These are phyloP conservation scores for Testicularia cyperi DNA, from an alignment of 1,284 basidiomycete species.

Conservation along the genomic window DNA sequence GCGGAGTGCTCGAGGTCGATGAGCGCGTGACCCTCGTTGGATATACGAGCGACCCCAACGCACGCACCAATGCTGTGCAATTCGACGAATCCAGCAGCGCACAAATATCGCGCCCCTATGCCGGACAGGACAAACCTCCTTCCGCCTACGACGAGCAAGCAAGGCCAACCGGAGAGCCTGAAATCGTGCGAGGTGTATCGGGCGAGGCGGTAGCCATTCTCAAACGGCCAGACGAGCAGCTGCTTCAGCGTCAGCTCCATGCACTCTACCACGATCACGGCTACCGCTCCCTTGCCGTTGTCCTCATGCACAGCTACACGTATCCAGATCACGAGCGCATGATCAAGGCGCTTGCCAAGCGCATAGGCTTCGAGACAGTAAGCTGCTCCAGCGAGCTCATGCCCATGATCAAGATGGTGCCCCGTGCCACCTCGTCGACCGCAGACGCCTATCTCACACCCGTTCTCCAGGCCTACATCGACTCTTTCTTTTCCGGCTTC, in stretches of 20 bases:
- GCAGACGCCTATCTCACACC: conserved; percentile 97
- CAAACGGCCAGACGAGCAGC: conserved; percentile 66
- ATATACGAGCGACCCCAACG: conserved; percentile 82
- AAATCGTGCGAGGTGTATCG: conserved; percentile 76
- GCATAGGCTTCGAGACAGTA: conserved; percentile 81
- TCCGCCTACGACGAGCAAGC: conserved; percentile 73
- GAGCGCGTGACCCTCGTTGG: conserved; percentile 92
- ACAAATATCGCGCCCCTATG: conserved; percentile 31
- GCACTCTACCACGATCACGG: conserved; percentile 71
- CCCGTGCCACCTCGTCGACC: conserved; percentile 85
- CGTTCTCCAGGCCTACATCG: conserved; percentile 79
- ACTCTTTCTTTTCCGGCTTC: conserved; percentile 88
- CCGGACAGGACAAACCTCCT: conserved; percentile 62
- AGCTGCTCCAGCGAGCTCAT: conserved; percentile 83
- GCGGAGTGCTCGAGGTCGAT: conserved; percentile 79
- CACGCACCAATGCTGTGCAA: conserved; percentile 67
- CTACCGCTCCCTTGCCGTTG: conserved; percentile 80
- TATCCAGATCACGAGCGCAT: conserved; percentile 77
- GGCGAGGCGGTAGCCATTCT: conserved; percentile 89
- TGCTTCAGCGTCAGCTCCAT: conserved; percentile 66
- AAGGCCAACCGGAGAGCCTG: conserved; percentile 69
- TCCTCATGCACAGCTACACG: conserved; percentile 88
- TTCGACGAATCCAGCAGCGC: conserved; percentile 16
- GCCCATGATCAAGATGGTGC: conserved; percentile 88
- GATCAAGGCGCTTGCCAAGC: conserved; percentile 73